phyloP scores from a whole-genome alignment of 768 basidiomycete genomes.

The Calocybe cyanea region DNA sequence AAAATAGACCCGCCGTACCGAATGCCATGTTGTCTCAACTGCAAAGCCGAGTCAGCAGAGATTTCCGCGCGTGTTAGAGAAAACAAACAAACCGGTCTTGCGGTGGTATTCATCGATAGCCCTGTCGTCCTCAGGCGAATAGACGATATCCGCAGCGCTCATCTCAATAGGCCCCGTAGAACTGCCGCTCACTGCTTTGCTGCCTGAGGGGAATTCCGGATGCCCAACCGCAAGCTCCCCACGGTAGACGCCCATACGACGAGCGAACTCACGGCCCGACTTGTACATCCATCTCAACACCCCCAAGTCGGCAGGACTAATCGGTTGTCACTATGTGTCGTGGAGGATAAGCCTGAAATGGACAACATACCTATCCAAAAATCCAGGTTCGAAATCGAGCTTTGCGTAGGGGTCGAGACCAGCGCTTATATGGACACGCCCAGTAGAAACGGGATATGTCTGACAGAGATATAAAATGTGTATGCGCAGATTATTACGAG shows the following conservation, averaged over 20 bases:
- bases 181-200: conserved; percentile 23
- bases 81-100: conserved; percentile 25
- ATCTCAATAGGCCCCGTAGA: conserved; percentile 27
- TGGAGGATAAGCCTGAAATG: background rate
- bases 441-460: conserved; percentile 44
- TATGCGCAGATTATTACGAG: conserved; percentile 10
- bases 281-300: conserved; percentile 54
- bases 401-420: conserved; percentile 36
- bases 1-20: conserved; percentile 23
- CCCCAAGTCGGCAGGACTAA: conserved; percentile 39
- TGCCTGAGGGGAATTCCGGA: conserved; percentile 33
- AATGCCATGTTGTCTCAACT: conserved; percentile 46
- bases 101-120: conserved; percentile 38
- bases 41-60: background rate
- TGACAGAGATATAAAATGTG: conserved; percentile 13
- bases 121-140: conserved; percentile 37
- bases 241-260: conserved; percentile 46
- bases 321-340: background rate
- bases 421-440: conserved; percentile 45
- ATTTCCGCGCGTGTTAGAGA: background rate
- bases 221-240: conserved; percentile 34
- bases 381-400: conserved; percentile 43
- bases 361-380: conserved; percentile 37
- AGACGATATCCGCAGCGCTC: conserved; percentile 33
- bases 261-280: conserved; percentile 45